Base-by-base conservation (phyloP, 2,329 filamentous ascomycete genomes). In the Hypoxylon sp. region DNA sequence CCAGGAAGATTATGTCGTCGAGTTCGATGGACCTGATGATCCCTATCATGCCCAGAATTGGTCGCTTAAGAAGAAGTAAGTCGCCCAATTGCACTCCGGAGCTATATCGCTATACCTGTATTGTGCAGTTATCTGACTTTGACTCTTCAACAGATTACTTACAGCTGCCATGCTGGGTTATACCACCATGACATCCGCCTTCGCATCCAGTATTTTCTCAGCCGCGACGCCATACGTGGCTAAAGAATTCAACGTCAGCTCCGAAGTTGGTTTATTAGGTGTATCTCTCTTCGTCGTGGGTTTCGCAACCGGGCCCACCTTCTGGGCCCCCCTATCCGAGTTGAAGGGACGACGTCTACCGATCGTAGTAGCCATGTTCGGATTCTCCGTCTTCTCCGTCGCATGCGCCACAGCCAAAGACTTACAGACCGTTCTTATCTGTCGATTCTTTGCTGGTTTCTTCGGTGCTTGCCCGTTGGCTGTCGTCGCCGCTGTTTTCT, bases 41-140 rank as follows among this genome's bases (percentile, higher is more conserved):
- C 93, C 93, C 2, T 76, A 94, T 66, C 93, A 97, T 79, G 91
- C 93, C 0, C 92, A 95, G 81, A 97, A 97, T 78, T 97, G 94
- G 94, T 86, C 91, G 0, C 75, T 92, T 59, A 87, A 82, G 76
- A 94, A 92, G 83, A 97, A 97, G 89, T 88, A 79, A 75, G 85
- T 83, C 2, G 13, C 79, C n/a, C 7, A 5, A 36, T 2, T 23
- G 7, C n/a, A 21, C 10, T 17, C 1, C 32, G 2, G 23, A 38
- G 34, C n/a, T 23, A n/a, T n/a, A n/a, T n/a, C n/a, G n/a, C n/a
- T 34, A 28, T 30, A 23, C 25, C 5, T 57, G 41, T 43, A 38
- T 32, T 36, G n/a, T 55, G 17, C 63, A 68, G 70, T 19, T 60
- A 46, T 14, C 71, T 73, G 55, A 75, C 65, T 34, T 13, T 25